Conservation (phyloP, 306 rosid genomes). For the Vachellia collinsii region DNA sequence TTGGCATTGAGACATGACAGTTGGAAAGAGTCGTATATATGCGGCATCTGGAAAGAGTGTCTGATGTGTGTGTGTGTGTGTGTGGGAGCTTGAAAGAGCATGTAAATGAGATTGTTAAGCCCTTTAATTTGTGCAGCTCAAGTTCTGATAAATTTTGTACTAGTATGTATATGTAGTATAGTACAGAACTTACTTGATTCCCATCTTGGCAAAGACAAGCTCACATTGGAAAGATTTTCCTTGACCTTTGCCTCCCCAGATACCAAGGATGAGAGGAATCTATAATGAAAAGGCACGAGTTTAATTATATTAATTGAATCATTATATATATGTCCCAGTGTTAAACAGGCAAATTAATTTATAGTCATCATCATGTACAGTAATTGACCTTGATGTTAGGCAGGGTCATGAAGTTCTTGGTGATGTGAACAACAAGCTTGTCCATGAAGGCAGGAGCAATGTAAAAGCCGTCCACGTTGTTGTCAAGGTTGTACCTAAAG, state of each 20-base stretch:
- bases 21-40: no score
- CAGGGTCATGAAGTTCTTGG: slow-evolving; percentile 84
- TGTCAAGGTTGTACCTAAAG: slow-evolving; percentile 75
- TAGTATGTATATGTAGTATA: no score
- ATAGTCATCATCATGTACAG: neutral
- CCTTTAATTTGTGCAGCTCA: neutral
- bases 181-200: slow-evolving; percentile 71
- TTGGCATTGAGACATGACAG: neutral
- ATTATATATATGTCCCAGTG: neutral
- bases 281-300: slow-evolving; percentile 21
- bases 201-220: slow-evolving; percentile 97
- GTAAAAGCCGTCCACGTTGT: slow-evolving; percentile 75
- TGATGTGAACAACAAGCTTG: slow-evolving; percentile 97
- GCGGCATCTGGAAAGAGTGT: no score
- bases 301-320: neutral
- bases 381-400: slow-evolving; percentile 80
- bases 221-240: slow-evolving; percentile 98
- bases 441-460: slow-evolving; percentile 98
- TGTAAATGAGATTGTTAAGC: neutral
- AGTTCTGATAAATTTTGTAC: neutral
- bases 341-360: neutral
- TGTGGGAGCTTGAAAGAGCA: neutral
- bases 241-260: slow-evolving; percentile 99
- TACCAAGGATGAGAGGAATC: slow-evolving; percentile 95
- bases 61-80: no score